Evolutionary conservation across 2,329 filamentous ascomycete genomes (phyloP).

Genomic region (Verticillium nonalfalfae): DNA sequence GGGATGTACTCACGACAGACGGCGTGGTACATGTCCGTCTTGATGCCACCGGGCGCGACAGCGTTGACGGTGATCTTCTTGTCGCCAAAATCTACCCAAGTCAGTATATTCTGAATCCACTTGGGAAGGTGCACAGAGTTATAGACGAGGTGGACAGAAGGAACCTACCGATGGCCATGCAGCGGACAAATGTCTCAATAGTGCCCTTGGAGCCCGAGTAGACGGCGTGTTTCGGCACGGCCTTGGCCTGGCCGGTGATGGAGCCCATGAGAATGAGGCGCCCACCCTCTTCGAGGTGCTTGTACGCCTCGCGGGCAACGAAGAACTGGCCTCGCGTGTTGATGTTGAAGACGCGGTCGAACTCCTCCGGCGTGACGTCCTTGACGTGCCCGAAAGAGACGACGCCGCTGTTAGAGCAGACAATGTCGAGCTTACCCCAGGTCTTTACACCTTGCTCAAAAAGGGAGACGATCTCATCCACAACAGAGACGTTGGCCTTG

Average conservation of each 20-base stretch:
- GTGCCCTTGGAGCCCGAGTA: constrained; percentile 73
- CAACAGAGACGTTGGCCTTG: constrained; percentile 62
- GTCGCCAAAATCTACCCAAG: constrained; percentile 51
- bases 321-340: constrained; percentile 68
- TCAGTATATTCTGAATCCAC: not conserved
- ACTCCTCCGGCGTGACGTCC: constrained; percentile 64
- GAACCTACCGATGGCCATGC: constrained; percentile 58
- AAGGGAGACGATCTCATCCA: constrained; percentile 54
- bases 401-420: constrained; percentile 64
- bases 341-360: constrained; percentile 63
- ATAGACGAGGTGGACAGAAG: not conserved
- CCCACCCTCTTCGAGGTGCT: constrained; percentile 60
- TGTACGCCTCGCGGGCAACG: constrained; percentile 64
- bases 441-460: constrained; percentile 56
- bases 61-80: constrained; percentile 63
- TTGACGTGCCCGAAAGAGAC: constrained; percentile 63
- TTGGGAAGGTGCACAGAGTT: too few relatives aligned
- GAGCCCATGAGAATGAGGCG: constrained; percentile 68
- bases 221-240: constrained; percentile 63
- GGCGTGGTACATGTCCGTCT: constrained; percentile 62
- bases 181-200: constrained; percentile 70
- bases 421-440: constrained; percentile 64
- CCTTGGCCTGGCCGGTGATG: constrained; percentile 61
- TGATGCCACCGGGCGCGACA: constrained; percentile 60
- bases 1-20: constrained; percentile 61